Evolutionary conservation across 768 basidiomycete genomes (phyloP).

Genomic region (Sistotremastrum niveocremeum): DNA sequence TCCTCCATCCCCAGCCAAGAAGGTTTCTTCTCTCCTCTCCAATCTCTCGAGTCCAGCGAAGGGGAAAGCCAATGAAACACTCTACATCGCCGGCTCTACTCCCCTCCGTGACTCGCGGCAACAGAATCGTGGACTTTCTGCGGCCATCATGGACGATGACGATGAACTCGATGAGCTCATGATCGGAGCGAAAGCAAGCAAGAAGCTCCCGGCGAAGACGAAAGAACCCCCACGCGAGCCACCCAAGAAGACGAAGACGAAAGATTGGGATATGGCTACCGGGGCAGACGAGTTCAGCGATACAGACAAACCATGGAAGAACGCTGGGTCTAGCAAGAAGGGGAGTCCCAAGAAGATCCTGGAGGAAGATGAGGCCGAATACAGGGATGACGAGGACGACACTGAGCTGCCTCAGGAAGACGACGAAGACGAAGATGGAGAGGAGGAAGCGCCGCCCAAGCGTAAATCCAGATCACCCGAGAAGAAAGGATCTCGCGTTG

Average conservation of each 20-base stretch:
- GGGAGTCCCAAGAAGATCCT: not conserved
- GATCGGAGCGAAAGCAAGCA: not conserved
- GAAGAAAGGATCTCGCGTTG: not conserved
- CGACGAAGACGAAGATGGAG: slow-evolving; percentile 2
- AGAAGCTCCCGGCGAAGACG: not conserved
- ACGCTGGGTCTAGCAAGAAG: not conserved
- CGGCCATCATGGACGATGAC: slow-evolving; percentile 1
- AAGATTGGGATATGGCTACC: not conserved
- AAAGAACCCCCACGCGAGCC: not conserved
- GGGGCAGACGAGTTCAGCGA: not conserved
- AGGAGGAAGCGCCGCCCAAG: not conserved
- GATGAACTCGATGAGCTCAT: not conserved
- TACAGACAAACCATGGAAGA: not conserved
- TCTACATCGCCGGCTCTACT: no score
- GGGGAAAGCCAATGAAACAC: no score
- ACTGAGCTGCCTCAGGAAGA: not conserved
- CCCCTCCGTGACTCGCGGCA: no score
- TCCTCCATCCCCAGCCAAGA: no score
- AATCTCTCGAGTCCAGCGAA: no score
- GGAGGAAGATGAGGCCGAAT: not conserved
- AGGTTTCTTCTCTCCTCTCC: no score
- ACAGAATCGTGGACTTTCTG: no score
- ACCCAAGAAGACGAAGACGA: not conserved
- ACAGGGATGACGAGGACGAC: not conserved
- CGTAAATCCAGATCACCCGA: not conserved